Conservation (phyloP, 2,329 filamentous ascomycete species). For the Pseudocercospora eumusae region DNA sequence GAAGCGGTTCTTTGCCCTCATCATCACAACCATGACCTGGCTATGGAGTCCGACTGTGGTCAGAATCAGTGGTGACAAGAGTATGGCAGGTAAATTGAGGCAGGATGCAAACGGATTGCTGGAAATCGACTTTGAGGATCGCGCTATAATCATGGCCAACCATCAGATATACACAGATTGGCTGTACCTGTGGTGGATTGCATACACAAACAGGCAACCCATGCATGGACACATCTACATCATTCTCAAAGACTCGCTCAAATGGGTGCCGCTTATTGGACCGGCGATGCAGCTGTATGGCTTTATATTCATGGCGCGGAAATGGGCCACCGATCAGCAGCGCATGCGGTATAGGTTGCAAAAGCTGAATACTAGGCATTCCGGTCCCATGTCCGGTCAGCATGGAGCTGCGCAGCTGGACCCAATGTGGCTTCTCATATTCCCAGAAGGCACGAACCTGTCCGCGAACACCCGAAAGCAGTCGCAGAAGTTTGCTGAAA, state of each 20-base stretch:
- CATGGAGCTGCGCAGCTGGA: slow-evolving; percentile 34
- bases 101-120: slow-evolving; percentile 69
- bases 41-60: slow-evolving; percentile 82
- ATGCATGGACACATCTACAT: slow-evolving; percentile 89
- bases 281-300: slow-evolving; percentile 82
- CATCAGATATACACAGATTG: slow-evolving; percentile 78
- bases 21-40: slow-evolving; percentile 76
- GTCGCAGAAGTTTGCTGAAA: slow-evolving; percentile 74
- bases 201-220: slow-evolving; percentile 64
- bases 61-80: slow-evolving; percentile 78
- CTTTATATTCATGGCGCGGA: slow-evolving; percentile 92
- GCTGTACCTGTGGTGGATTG: slow-evolving; percentile 92
- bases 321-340: slow-evolving; percentile 77
- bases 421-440: slow-evolving; percentile 89
- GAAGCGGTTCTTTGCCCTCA: slow-evolving; percentile 78
- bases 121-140: slow-evolving; percentile 75
- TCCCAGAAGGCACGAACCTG: slow-evolving; percentile 84
- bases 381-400: slow-evolving; percentile 41
- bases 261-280: slow-evolving; percentile 78
- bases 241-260: slow-evolving; percentile 84
- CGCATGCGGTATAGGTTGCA: slow-evolving; percentile 72
- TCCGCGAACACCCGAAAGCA: slow-evolving; percentile 69
- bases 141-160: slow-evolving; percentile 80
- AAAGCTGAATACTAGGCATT: slow-evolving; percentile 62
- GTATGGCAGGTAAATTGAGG: slow-evolving; percentile 71